Base-by-base conservation (phyloP, 352 stramenopile species). In the Peronospora belbahrii region DNA sequence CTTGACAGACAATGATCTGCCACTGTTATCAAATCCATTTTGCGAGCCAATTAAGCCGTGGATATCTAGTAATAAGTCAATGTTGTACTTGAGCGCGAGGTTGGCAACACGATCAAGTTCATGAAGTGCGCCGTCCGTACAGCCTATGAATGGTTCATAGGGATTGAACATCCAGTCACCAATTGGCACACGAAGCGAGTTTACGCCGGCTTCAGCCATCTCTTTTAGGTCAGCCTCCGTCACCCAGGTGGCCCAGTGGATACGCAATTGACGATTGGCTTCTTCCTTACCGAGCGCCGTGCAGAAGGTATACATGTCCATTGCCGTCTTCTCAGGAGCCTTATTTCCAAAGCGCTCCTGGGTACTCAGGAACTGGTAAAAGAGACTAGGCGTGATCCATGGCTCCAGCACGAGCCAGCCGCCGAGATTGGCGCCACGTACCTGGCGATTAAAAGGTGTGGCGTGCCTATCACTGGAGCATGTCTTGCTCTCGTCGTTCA, bases 21-120 rank as follows among this genome's bases (percentile, higher is more conserved):
- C 93, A 17, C 74, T 94, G 67, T 97, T 97, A 66, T 98, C 93
- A 59, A 97, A 97, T 19, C 90, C 93, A 65, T 98, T 98, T 66
- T 97, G 89, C 32, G 76, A 95, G 23, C 82, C 88, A 20, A 91
- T 78, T 35, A 91, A 58, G 4, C 83, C 81, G 70, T 98, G 90
- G 24, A 98, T 79, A 59, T 98, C 90, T 17, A 98, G 59, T 25
- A 97, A 55, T 4, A 96, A 64, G 15, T 72, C 62, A 10, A 97
- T 80, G 32, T 76, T 70, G 69, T 96, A 88, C 56, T 85, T 85
- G 24, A 75, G 52, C 4, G 72, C 74, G 54, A 91, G 82, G 55
- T 94, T 83, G 2, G 91, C 60, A 2, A 96, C 62, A 11, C 66
- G 62, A 42, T 97, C 85, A 3, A 97, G 59, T 23, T 95, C 86